Conservation (phyloP, 2,329 filamentous ascomycete species). For the Zymoseptoria tritici region DNA sequence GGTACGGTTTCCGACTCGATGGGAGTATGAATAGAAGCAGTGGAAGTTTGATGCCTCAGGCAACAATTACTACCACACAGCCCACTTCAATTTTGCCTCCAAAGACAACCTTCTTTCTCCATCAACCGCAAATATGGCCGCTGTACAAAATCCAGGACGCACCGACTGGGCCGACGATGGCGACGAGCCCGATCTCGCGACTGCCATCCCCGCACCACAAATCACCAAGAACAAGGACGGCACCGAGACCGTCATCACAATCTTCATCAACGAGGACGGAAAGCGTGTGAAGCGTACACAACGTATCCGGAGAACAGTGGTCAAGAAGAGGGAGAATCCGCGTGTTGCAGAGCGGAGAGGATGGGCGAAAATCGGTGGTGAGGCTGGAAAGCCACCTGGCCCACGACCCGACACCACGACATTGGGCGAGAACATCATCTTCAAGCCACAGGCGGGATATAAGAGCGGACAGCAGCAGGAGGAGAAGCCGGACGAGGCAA, state of each 20-base stretch:
- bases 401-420: slow-evolving; percentile 85
- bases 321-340: slow-evolving; percentile 94
- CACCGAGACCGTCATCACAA: slow-evolving; percentile 90
- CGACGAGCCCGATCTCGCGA: slow-evolving; percentile 70
- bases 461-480: slow-evolving; percentile 81
- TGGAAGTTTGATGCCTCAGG: too few relatives aligned
- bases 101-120: neutral
- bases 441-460: slow-evolving; percentile 90
- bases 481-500: slow-evolving; percentile 58
- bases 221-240: slow-evolving; percentile 97
- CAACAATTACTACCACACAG: too few relatives aligned
- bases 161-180: slow-evolving; percentile 88
- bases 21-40: too few relatives aligned
- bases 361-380: slow-evolving; percentile 88
- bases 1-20: too few relatives aligned
- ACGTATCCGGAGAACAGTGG: slow-evolving; percentile 83
- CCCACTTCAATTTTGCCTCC: too few relatives aligned
- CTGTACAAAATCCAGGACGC: slow-evolving; percentile 27
- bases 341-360: slow-evolving; percentile 89
- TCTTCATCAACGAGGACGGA: slow-evolving; percentile 82
- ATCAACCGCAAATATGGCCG: slow-evolving; percentile 19
- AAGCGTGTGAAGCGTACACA: slow-evolving; percentile 97
- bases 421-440: slow-evolving; percentile 96
- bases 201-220: slow-evolving; percentile 75
- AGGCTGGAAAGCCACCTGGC: slow-evolving; percentile 74